Evolutionary conservation across 2,329 filamentous ascomycete species (phyloP), one percentile per base, ranked within the genome.

Genomic region (Apiospora malaysiana): DNA sequence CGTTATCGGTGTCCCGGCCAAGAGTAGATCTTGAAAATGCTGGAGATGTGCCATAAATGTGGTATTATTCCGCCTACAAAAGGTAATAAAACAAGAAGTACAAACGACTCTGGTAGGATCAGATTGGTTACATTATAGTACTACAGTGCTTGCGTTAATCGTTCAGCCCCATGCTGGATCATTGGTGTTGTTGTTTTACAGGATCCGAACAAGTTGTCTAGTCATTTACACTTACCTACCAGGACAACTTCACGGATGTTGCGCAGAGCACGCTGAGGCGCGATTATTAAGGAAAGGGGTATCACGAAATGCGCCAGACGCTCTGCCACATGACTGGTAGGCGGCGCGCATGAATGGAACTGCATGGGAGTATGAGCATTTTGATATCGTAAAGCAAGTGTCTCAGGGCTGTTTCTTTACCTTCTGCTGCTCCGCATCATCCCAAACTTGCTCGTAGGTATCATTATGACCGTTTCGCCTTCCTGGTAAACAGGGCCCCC

Each of bases 331-430:
- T 40, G 8, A 23, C 9, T 40, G 56, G 56, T 40, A 32, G 51
- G 56, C 37, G 32, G n/a, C 18, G 32, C 56, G 56, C 27, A 40
- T 40, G 3, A 63, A 63, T n/a, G 40, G 56, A 63, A 63, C 75
- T 76, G 70, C 74, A 76, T 75, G 74, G 71, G 40, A 74, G 74
- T 74, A 78, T 78, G 75, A 78, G 77, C 77, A 71, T 71, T 70
- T 67, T 73, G 74, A 69, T 71, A 71, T 74, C 71, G 69, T 68
- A 59, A 72, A 70, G 72, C 72, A 72, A 73, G 72, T 73, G 73
- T 47, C 75, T 78, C 70, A 71, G 73, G 45, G 66, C 45, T 37
- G 56, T 63, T 63, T 63, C 56, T 40, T 63, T 63, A 63, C 56
- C 56, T 63, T 63, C 56, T 40, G 56, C 56, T 63, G 56, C 21